Conservation (phyloP, 108 stramenopile species). For the Stephanodiscus minutulus region DNA sequence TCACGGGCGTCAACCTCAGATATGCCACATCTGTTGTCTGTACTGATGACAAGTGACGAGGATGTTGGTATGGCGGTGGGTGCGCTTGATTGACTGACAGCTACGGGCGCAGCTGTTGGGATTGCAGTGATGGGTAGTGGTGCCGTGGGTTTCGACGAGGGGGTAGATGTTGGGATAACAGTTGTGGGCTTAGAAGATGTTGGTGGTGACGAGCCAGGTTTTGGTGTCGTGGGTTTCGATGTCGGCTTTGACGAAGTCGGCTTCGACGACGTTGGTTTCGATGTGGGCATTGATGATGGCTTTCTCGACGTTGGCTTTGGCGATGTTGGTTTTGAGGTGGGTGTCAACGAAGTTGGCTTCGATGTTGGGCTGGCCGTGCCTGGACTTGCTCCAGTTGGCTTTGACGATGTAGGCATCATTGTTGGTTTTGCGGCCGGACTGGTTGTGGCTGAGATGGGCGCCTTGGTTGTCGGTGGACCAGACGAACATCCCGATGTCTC, state of each 20-base stretch:
- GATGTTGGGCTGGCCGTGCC: too few relatives aligned
- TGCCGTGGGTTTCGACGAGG: background rate
- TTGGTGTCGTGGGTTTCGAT: too few relatives aligned
- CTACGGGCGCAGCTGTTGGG: background rate
- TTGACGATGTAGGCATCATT: too few relatives aligned
- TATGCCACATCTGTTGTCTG: constrained; percentile 14
- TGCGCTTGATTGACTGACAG: background rate
- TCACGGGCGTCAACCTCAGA: constrained; percentile 31
- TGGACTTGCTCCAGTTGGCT: too few relatives aligned
- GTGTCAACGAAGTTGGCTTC: background rate
- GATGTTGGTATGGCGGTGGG: background rate
- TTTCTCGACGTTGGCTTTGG: background rate
- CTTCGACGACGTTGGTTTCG: too few relatives aligned
- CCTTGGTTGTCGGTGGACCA: background rate
- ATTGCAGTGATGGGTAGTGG: constrained; percentile 5
- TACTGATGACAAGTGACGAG: background rate
- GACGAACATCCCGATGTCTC: constrained; percentile 26
- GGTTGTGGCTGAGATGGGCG: background rate
- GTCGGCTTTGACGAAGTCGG: too few relatives aligned
- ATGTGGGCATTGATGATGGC: background rate
- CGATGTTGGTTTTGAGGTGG: background rate
- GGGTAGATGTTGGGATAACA: background rate
- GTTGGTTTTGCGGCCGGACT: too few relatives aligned
- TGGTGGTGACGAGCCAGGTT: background rate
- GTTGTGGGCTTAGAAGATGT: background rate